Base-by-base conservation (phyloP, 345 rosid genomes). In the Citropsis articulata region DNA sequence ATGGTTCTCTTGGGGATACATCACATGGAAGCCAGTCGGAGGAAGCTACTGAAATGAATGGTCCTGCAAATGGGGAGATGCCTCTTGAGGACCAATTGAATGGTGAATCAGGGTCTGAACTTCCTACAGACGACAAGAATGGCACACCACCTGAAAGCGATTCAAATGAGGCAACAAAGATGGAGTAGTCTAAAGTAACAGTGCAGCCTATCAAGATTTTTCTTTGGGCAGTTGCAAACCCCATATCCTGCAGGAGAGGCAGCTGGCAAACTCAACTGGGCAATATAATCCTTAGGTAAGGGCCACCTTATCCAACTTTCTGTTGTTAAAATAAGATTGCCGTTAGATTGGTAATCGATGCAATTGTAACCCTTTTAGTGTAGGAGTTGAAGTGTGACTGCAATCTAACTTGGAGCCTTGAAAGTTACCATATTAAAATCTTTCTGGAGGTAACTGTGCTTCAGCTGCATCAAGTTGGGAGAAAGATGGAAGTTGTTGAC, bases 21-120 rank as follows among this genome's bases (percentile, higher is more conserved):
- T 81, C 48, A 10, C 80, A 73, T 7, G 75, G 59, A 56, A 73
- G 62, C 65, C 69, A 79, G 69, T 25, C 81, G 10, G 86, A 81
- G 69, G 87, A 82, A 79, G 84, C 71, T 73, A 71, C 84, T 66
- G 84, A 75, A 5, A 59, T 40, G 66, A 82, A 88, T 60, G 86
- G 75, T 16, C 38, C 69, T 72, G 78, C 63, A 71, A 83, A 86
- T 53, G 85, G 80, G 9, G 86, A 79, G 64, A 33, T 53, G 21
- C 60, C 85, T 30, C 56, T 33, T 3, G 70, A 60, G 80, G 73
- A 27, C 59, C 83, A 28, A 61, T 22, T 22, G 4, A 40, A 77
- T 53, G 78, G 68, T 45, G 87, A 78, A 66, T 57, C 66, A 4
- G 83, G 56, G 28, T 71, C 59, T 18, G 84, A 85, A 22, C 66